Base-by-base conservation (phyloP, 441 rosid genomes). In the Melastoma candidum region DNA sequence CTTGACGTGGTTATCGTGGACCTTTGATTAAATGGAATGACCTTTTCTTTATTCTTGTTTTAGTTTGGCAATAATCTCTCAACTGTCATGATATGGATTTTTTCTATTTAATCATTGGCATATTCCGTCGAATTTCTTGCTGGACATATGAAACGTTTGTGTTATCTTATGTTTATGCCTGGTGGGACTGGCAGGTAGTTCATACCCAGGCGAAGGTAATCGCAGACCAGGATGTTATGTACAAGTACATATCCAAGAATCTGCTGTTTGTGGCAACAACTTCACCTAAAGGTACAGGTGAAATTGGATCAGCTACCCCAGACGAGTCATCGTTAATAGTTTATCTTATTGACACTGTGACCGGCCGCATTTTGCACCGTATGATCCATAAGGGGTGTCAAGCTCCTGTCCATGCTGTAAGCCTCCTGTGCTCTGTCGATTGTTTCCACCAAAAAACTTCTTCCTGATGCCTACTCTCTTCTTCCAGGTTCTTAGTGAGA, bases 151-250 rank as follows among this genome's bases (percentile, higher is more conserved):
- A 41, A 47, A 53, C 26, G 56, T 36, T 49, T 13, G 56, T 4
- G 43, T 55, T 51, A 46, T 36, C 48, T 10, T 39, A 48, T 60
- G 25, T 3, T 17, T 52, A 58, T 57, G 32, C 43, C 12, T 47
- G 59, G 64, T 51, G 64, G 48, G 49, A 71, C 74, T 46, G 54
- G 36, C 68, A 94, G 99, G 97, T 82, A 49, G 92, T 94, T 65
- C 99, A 90, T 69, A 94, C 97, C 63, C 99, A 90, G 79, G 97
- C 97, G 66, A 94, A 94, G 83, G 83, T 72, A 48, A 67, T 80
- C 64, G 72, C 88, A 63, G 97, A 94, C 51, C 95, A 94, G 69
- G 97, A 90, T 64, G 83, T 84, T 58, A 77, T 90, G 84, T 94
- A 87, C 57, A 94, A 94, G 70, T 90, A 85, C 47, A 67, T 87